A percentile compares a stretch with the other conserved stretches of the same genome.
These are phyloP conservation scores for Agrocybe pediades DNA, from an alignment of 768 basidiomycete genomes.

Conservation along the genomic window DNA sequence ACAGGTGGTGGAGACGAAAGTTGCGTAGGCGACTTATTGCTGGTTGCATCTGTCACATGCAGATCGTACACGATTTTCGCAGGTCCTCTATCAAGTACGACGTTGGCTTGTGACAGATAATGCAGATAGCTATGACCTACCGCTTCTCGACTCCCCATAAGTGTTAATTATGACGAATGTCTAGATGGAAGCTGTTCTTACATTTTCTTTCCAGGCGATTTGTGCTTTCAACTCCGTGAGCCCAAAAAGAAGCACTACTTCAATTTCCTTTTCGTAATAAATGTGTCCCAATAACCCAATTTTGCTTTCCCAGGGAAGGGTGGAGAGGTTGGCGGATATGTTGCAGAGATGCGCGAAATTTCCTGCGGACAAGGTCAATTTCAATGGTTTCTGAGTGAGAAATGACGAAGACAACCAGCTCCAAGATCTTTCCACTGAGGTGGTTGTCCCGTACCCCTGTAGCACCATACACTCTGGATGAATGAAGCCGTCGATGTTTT, in stretches of 20 bases:
- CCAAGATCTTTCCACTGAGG: conserved; percentile 18
- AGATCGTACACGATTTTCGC: conserved; percentile 2
- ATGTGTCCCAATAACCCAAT: neutral
- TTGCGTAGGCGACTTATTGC: too few relatives aligned
- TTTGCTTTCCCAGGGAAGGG: conserved; percentile 8
- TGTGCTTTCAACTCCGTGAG: conserved; percentile 48
- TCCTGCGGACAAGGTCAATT: conserved; percentile 5
- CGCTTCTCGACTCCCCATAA: neutral
- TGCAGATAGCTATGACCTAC: neutral
- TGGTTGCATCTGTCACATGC: neutral
- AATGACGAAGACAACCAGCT: conserved; percentile 1
- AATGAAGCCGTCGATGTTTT: neutral
- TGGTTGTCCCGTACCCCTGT: conserved; percentile 11
- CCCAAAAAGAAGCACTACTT: conserved; percentile 45
- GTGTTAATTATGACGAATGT: too few relatives aligned
- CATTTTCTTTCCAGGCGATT: conserved; percentile 45
- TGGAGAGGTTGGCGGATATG: conserved; percentile 16
- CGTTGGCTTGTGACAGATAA: too few relatives aligned
- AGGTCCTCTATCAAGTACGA: neutral
- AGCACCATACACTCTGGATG: conserved; percentile 12
- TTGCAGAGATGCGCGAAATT: conserved; percentile 19
- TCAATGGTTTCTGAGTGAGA: neutral
- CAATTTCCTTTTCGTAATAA: conserved; percentile 28
- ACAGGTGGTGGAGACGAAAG: too few relatives aligned
- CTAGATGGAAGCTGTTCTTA: conserved; percentile 11